A percentile compares a stretch with the other conserved stretches of the same genome.
Conservation (phyloP, 2,329 filamentous ascomycete genomes). For the Zymoseptoria passerinii region DNA sequence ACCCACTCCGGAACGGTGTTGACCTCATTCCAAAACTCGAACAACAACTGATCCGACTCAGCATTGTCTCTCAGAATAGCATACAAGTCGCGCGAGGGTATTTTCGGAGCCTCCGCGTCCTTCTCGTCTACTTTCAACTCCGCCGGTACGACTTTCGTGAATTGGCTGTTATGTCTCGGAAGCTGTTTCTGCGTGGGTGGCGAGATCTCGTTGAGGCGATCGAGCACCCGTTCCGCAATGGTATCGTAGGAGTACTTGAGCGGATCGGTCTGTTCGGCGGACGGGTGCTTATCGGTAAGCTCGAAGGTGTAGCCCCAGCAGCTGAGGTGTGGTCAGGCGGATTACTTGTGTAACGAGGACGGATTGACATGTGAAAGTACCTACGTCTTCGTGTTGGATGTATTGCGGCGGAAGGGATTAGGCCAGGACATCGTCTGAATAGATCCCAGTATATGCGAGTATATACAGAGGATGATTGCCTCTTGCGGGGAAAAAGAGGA, state of each 20-base stretch:
- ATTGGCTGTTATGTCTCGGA: slow-evolving; percentile 32
- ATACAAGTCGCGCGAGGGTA: slow-evolving; percentile 51
- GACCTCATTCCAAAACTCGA: slow-evolving; percentile 56
- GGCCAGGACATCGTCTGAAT: slow-evolving; percentile 33
- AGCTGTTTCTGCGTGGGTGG: slow-evolving; percentile 36
- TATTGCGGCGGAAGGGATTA: slow-evolving; percentile 36
- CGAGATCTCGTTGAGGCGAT: slow-evolving; percentile 55
- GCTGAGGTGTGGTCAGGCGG: slow-evolving; percentile 23
- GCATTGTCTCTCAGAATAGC: slow-evolving; percentile 52
- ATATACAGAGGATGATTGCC: neutral
- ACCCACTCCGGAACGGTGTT: slow-evolving; percentile 66
- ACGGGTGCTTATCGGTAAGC: slow-evolving; percentile 58
- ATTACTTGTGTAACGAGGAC: slow-evolving; percentile 8
- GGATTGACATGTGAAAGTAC: slow-evolving; percentile 16
- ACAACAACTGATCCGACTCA: slow-evolving; percentile 47
- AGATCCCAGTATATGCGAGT: neutral
- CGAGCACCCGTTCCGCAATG: slow-evolving; percentile 57
- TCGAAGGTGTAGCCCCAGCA: slow-evolving; percentile 62
- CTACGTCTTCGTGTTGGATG: slow-evolving; percentile 37
- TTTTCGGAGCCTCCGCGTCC: slow-evolving; percentile 24
- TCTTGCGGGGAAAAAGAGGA: neutral
- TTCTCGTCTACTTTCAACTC: slow-evolving; percentile 12
- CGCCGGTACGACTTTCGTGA: slow-evolving; percentile 10
- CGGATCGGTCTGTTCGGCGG: slow-evolving; percentile 49
- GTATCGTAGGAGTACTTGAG: slow-evolving; percentile 61